These are phyloP conservation scores for Cutaneotrichosporon daszewskae DNA, from an alignment of 1,284 basidiomycete species.

Conservation along the genomic window DNA sequence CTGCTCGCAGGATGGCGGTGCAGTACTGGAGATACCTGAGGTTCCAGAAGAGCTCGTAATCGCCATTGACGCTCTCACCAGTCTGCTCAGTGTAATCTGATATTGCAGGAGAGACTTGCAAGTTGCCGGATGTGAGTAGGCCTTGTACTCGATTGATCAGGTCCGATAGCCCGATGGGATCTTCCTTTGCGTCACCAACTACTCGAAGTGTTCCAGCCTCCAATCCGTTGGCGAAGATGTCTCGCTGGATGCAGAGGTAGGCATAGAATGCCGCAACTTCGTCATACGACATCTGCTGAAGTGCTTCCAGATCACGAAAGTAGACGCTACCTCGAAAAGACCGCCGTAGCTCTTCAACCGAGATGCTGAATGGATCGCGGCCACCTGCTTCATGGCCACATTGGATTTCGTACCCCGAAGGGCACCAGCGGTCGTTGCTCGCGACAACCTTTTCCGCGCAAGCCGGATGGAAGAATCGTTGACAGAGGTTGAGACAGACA, in stretches of 20 bases:
- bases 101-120: conserved; percentile 22
- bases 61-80: conserved; percentile 9
- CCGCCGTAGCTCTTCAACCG: conserved; percentile 51
- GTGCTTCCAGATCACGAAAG: conserved; percentile 39
- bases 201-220: too few relatives aligned
- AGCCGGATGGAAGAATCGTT: conserved; percentile 57
- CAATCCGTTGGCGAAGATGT: conserved; percentile 62
- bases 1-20: conserved; percentile 29
- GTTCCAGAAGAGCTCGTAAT: conserved; percentile 59
- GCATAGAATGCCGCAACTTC: conserved; percentile 60
- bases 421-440: conserved; percentile 46
- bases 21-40: conserved; percentile 59
- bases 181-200: too few relatives aligned
- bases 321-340: conserved; percentile 57
- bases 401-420: conserved; percentile 39
- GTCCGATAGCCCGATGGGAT: too few relatives aligned
- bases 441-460: conserved; percentile 51
- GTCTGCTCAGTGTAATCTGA: conserved; percentile 23
- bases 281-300: conserved; percentile 56
- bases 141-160: too few relatives aligned
- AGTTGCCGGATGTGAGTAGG: too few relatives aligned
- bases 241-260: conserved; percentile 60
- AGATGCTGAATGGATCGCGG: conserved; percentile 53
- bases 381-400: too few relatives aligned
- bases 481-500: conserved; percentile 57